phyloP scores from a whole-genome alignment of 257 asterid species.

The Solanum medicagineum region DNA sequence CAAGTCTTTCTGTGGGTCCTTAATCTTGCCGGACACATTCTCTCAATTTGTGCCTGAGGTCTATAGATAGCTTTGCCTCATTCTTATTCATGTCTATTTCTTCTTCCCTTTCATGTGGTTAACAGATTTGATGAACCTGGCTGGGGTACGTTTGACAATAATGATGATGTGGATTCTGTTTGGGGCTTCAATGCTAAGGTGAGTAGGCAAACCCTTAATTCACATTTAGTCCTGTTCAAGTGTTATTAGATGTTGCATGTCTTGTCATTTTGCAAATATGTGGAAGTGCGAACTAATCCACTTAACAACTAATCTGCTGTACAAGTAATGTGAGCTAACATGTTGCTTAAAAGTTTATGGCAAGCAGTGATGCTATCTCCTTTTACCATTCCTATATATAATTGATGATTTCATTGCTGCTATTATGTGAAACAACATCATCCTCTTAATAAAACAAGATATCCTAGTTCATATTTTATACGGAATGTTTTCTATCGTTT shows the following conservation, averaged over 20 bases:
- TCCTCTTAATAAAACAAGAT: neutral
- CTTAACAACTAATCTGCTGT: neutral
- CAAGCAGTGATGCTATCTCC: neutral
- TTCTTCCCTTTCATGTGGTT: conserved; percentile 3
- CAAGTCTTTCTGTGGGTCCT: neutral
- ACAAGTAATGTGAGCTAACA: neutral
- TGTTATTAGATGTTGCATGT: neutral
- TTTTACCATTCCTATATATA: neutral
- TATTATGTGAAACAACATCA: neutral
- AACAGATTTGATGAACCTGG: conserved; percentile 73
- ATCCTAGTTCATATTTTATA: neutral
- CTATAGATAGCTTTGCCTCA: neutral
- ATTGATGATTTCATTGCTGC: neutral
- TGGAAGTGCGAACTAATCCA: neutral
- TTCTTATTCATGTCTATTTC: conserved; percentile 7
- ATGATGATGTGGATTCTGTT: conserved; percentile 87
- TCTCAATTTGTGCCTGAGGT: neutral
- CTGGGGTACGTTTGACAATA: conserved; percentile 86
- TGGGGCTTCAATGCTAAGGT: conserved; percentile 96
- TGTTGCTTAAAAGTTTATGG: neutral
- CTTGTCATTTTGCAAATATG: neutral
- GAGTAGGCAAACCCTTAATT: conserved; percentile 12
- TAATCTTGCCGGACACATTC: neutral
- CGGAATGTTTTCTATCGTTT: neutral
- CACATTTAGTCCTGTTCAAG: neutral